Percentiles rank a stretch among this genome's conserved stretches.
Evolutionary conservation across 768 basidiomycete species (phyloP).

Genomic region (Lentinula edodes): DNA sequence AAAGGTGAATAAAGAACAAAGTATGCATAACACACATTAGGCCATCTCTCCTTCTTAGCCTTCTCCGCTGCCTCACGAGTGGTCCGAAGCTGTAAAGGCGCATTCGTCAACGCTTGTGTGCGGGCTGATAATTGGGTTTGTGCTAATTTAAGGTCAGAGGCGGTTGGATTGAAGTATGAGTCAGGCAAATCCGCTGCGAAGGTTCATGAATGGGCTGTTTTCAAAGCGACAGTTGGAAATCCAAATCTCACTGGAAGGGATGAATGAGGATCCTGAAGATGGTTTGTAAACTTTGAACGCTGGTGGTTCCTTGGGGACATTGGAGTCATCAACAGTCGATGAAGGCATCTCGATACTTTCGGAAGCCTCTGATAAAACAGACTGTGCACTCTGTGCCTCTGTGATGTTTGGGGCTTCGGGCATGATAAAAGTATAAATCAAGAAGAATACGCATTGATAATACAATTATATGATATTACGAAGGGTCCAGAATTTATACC

Average conservation of each 20-base stretch:
- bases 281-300: conserved; percentile 48
- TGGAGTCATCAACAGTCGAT: neutral
- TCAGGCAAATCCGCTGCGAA: conserved; percentile 53
- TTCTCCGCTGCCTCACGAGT: conserved; percentile 58
- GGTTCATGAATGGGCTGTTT: neutral
- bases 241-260: conserved; percentile 7
- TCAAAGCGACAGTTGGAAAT: neutral
- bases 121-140: conserved; percentile 60
- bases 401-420: conserved; percentile 9
- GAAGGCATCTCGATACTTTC: neutral
- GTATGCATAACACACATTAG: conserved; percentile 42
- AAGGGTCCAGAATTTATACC: too few species aligned
- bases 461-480: neutral
- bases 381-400: conserved; percentile 1
- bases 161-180: conserved; percentile 67
- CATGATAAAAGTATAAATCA: conserved; percentile 6
- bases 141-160: conserved; percentile 63
- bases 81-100: conserved; percentile 64
- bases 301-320: neutral
- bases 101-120: conserved; percentile 57
- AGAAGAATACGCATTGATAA: conserved; percentile 9
- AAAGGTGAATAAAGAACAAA: neutral
- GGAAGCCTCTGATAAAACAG: conserved; percentile 9
- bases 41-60: conserved; percentile 63
- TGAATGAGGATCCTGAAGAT: conserved; percentile 20